Evolutionary conservation across 441 rosid genomes (phyloP).

Genomic region (Bruguiera hainesii): DNA sequence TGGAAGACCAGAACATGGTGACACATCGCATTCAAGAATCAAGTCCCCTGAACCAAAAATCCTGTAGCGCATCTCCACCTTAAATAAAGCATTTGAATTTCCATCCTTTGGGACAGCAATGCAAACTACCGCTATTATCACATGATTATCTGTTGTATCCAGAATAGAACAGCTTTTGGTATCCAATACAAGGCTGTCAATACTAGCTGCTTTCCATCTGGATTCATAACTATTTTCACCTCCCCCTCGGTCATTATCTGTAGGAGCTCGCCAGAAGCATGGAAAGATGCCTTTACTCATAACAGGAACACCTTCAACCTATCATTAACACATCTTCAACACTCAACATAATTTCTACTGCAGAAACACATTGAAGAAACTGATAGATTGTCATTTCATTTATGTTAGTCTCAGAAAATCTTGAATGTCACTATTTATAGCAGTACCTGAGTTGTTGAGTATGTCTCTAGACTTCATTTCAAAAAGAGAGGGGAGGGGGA

Average conservation of each 20-base stretch:
- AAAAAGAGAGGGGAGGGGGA: background rate
- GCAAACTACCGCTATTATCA: conserved; percentile 56
- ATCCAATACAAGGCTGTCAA: conserved; percentile 49
- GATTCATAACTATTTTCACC: conserved; percentile 65
- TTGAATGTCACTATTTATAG: too few relatives aligned
- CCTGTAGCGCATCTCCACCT: conserved; percentile 51
- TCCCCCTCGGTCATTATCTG: conserved; percentile 98
- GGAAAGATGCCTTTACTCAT: conserved; percentile 75
- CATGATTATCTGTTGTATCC: conserved; percentile 36
- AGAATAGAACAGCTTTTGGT: conserved; percentile 60
- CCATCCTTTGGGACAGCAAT: conserved; percentile 35
- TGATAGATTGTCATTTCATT: conserved; percentile 5
- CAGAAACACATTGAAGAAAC: background rate
- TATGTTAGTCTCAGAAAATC: background rate
- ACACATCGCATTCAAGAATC: conserved; percentile 59
- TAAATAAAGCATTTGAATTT: conserved; percentile 46
- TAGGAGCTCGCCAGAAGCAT: conserved; percentile 96
- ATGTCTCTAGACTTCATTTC: background rate
- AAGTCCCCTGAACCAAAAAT: conserved; percentile 77
- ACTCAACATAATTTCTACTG: conserved; percentile 3
- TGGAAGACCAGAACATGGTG: conserved; percentile 70
- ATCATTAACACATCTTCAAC: conserved; percentile 19
- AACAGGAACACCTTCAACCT: conserved; percentile 73
- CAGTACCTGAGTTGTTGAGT: background rate
- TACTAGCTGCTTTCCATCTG: conserved; percentile 69